These are phyloP conservation scores for Apiotrichum gamsii DNA, from an alignment of 1,284 basidiomycete genomes.

Conservation along the genomic window DNA sequence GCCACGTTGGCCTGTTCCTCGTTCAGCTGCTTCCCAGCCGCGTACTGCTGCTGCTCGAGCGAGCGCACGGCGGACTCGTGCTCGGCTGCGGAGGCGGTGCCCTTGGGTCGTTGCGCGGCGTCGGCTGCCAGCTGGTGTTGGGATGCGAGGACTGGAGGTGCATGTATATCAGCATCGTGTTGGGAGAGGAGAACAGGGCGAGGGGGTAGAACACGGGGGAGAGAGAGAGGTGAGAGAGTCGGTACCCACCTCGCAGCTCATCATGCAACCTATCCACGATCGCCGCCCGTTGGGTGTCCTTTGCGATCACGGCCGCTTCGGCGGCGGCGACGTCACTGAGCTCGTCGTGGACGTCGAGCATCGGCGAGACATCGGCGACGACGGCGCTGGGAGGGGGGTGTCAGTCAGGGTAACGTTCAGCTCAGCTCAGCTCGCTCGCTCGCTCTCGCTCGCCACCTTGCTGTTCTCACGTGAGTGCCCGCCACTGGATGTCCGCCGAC, in stretches of 20 bases:
- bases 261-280: slow-evolving; percentile 24
- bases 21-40: slow-evolving; percentile 34
- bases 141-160: background rate
- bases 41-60: slow-evolving; percentile 35
- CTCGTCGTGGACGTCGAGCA: slow-evolving; percentile 30
- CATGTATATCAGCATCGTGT: background rate
- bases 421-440: too few relatives aligned
- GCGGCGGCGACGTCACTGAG: slow-evolving; percentile 30
- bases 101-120: slow-evolving; percentile 34
- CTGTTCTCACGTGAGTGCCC: slow-evolving; percentile 19
- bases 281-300: slow-evolving; percentile 23
- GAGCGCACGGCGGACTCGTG: slow-evolving; percentile 32
- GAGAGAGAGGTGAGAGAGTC: background rate
- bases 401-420: too few relatives aligned
- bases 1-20: slow-evolving; percentile 34
- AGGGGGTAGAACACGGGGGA: background rate
- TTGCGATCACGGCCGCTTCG: slow-evolving; percentile 30
- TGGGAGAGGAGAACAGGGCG: background rate
- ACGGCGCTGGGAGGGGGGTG: background rate
- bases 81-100: slow-evolving; percentile 28
- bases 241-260: slow-evolving; percentile 29
- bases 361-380: slow-evolving; percentile 9
- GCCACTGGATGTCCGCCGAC: slow-evolving; percentile 10
- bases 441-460: background rate
- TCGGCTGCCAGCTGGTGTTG: slow-evolving; percentile 18